Evolutionary conservation across 345 rosid genomes (phyloP), one percentile per base, ranked within the genome.

Genomic region (Gossypium anomalum): DNA sequence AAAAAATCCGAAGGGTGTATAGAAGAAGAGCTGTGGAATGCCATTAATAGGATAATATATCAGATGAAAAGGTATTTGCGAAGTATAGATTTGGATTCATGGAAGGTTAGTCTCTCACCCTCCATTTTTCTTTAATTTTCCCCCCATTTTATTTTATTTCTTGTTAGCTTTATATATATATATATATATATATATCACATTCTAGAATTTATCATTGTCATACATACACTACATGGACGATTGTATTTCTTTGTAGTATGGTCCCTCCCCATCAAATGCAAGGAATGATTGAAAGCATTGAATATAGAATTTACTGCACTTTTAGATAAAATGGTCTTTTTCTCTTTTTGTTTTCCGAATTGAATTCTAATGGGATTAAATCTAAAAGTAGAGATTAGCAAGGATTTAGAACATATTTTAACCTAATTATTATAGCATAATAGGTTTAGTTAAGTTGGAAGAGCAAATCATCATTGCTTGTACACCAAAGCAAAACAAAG

Each of bases 1-100:
- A n/a, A 76, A 88, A 83, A 83, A 78, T 81, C 59, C 68, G 51
- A 76, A 76, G 79, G 76, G 11, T 82, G 88, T 85, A 85, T 66
- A 80, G 88, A 78, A 81, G 88, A 79, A 80, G 73, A 52, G 81
- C 79, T 38, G 41, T 34, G 58, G 79, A 83, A 82, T 82, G 83
- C 76, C 80, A 73, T 77, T 81, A 71, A 34, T 73, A 82, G 84
- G 80, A 79, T 77, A 73, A 75, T 60, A 69, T 67, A 53, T 17
- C 49, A 38, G 67, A 57, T 70, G 69, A 71, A 80, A 72, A 23
- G 27, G 64, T 69, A 41, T 34, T 34, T 34, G 41, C 41, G 41
- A 5, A 34, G 41, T 34, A 34, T 34, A 34, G 41, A 34, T 76
- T 80, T 82, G 45, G 71, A 79, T 76, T 72, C 60, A 1, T 65